A percentile compares a stretch with the other conserved stretches of the same genome.
phyloP scores from a whole-genome alignment of 2,329 filamentous ascomycete species.

The Colletotrichum eleusines region DNA sequence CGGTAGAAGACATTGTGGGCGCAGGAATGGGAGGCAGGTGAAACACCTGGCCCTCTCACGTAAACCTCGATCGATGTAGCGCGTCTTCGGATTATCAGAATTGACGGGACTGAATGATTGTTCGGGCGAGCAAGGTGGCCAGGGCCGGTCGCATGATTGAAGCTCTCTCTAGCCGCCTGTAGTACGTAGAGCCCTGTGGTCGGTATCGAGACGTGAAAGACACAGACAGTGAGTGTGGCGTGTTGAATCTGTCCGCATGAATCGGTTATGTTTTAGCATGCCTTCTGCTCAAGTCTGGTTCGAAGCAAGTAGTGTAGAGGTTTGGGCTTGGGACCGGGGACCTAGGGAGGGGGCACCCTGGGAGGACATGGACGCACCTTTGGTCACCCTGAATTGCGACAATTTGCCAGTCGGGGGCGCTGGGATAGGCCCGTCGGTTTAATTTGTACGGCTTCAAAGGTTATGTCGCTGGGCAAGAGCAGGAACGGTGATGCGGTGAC shows the following conservation, averaged over 20 bases:
- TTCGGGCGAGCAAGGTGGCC: slow-evolving; percentile 44
- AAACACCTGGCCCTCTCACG: slow-evolving; percentile 41
- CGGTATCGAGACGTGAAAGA: slow-evolving; percentile 17
- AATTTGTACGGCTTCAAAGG: not conserved
- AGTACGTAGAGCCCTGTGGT: slow-evolving; percentile 35
- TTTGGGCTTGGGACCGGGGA: slow-evolving; percentile 27
- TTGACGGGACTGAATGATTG: slow-evolving; percentile 36
- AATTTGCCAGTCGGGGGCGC: not conserved
- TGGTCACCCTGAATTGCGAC: slow-evolving; percentile 20
- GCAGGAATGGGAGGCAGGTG: slow-evolving; percentile 40
- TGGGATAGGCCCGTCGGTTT: not conserved
- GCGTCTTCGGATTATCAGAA: slow-evolving; percentile 34
- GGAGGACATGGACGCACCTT: slow-evolving; percentile 31
- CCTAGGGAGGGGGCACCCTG: slow-evolving; percentile 28
- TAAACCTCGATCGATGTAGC: slow-evolving; percentile 34
- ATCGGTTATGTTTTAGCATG: slow-evolving; percentile 43
- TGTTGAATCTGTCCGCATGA: slow-evolving; percentile 41
- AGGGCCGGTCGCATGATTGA: slow-evolving; percentile 57
- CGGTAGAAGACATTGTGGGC: slow-evolving; percentile 70
- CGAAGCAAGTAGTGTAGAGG: slow-evolving; percentile 32
- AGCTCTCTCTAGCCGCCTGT: slow-evolving; percentile 34
- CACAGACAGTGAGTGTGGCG: slow-evolving; percentile 17
- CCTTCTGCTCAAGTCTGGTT: slow-evolving; percentile 36
- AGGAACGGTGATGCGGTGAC: slow-evolving; percentile 17
- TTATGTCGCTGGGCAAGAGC: slow-evolving; percentile 20